phyloP scores from a whole-genome alignment of 306 rosid species.

The peach (Prunus persica) region DNA sequence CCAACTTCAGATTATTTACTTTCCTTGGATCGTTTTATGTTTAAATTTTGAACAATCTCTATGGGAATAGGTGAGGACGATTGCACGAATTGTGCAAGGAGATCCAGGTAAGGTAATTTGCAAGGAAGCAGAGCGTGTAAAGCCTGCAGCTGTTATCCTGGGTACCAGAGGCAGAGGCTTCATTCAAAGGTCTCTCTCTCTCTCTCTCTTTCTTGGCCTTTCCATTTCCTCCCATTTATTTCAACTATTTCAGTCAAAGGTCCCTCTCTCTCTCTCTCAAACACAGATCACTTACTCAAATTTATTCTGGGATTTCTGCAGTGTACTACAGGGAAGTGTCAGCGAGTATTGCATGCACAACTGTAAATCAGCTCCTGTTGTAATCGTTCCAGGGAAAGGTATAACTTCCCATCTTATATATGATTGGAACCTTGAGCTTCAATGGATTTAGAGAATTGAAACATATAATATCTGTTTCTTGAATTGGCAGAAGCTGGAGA shows the following conservation, averaged over 20 bases:
- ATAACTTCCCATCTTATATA: not conserved
- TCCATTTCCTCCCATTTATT: not conserved
- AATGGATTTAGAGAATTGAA: not conserved
- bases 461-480: not conserved
- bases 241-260: not conserved
- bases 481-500: constrained; percentile 64
- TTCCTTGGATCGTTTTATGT: not conserved
- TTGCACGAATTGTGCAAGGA: constrained; percentile 70
- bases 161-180: constrained; percentile 76
- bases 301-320: constrained; percentile 30
- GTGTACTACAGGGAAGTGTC: constrained; percentile 87
- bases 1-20: not conserved
- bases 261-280: constrained; percentile 7
- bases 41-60: not conserved
- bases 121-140: constrained; percentile 63
- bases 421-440: not conserved
- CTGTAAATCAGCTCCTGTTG: constrained; percentile 77
- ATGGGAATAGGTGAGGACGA: constrained; percentile 54
- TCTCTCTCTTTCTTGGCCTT: not conserved
- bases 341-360: constrained; percentile 73
- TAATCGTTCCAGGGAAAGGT: constrained; percentile 89
- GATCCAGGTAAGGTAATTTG: constrained; percentile 72
- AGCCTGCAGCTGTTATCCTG: constrained; percentile 70
- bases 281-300: not conserved
- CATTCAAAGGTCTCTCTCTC: constrained; percentile 49